Percentiles rank a stretch among this genome's conserved stretches.
Conservation (phyloP, 2,329 filamentous ascomycete species). For the Trichoderma pleuroti region DNA sequence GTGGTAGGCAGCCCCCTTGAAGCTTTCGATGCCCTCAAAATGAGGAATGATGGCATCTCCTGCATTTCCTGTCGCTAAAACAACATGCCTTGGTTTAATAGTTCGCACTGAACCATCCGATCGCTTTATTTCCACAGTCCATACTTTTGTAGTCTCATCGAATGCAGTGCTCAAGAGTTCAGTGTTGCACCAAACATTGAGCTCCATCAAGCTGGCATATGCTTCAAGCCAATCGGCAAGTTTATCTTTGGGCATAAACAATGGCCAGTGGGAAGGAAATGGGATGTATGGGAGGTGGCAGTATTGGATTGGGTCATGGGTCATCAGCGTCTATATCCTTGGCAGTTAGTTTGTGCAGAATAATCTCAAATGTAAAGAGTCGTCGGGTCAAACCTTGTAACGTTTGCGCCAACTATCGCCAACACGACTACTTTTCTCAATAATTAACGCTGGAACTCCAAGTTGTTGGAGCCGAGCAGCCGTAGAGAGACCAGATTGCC, state of each 20-base stretch:
- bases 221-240: slow-evolving; percentile 65
- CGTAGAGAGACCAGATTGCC: background rate
- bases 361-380: background rate
- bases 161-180: slow-evolving; percentile 46
- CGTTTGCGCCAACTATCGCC: slow-evolving; percentile 64
- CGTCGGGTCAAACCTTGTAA: slow-evolving; percentile 41
- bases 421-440: slow-evolving; percentile 44
- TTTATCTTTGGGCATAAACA: slow-evolving; percentile 70
- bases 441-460: slow-evolving; percentile 51
- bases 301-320: slow-evolving; percentile 64
- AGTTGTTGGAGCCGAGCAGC: background rate
- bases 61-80: background rate
- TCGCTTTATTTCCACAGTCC: slow-evolving; percentile 44
- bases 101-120: background rate
- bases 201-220: slow-evolving; percentile 60
- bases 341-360: background rate
- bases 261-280: slow-evolving; percentile 63
- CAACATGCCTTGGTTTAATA: background rate
- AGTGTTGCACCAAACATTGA: slow-evolving; percentile 62
- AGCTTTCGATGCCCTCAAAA: background rate
- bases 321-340: slow-evolving; percentile 49
- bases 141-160: slow-evolving; percentile 46
- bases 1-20: background rate
- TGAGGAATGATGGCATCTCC: background rate
- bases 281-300: slow-evolving; percentile 60